Percentiles rank a stretch among this genome's conserved stretches.
Evolutionary conservation across 768 basidiomycete species (phyloP).

Genomic region (Cyclocybe cylindracea): DNA sequence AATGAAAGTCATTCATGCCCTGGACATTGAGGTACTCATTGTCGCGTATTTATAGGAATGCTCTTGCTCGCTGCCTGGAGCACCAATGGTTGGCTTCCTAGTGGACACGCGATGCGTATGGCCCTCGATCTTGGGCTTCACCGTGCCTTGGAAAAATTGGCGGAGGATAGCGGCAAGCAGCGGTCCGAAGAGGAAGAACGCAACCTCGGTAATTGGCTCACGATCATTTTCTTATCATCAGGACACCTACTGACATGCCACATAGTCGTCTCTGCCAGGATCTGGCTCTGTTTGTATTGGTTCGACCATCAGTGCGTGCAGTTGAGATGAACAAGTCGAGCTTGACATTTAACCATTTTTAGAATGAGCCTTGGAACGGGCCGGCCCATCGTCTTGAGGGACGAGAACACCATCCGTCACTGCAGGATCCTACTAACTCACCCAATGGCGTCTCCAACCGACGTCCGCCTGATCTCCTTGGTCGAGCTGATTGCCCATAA

Average conservation of each 20-base stretch:
- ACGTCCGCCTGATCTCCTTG: conserved; percentile 83
- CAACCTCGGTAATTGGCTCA: conserved; percentile 63
- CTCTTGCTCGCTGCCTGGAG: conserved; percentile 90
- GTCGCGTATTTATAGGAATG: conserved; percentile 61
- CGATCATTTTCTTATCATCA: conserved; percentile 7
- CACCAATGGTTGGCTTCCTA: conserved; percentile 93
- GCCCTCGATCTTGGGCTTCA: conserved; percentile 92
- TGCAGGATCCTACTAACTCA: conserved; percentile 82
- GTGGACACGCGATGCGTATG: conserved; percentile 96
- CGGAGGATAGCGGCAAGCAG: conserved; percentile 69
- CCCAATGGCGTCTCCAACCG: conserved; percentile 87
- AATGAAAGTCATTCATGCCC: conserved; percentile 17
- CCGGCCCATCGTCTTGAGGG: conserved; percentile 85
- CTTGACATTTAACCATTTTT: conserved; percentile 10
- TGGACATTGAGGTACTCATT: conserved; percentile 13
- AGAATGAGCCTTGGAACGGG: conserved; percentile 94
- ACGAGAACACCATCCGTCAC: conserved; percentile 84
- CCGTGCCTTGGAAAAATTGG: conserved; percentile 88
- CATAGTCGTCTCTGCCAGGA: conserved; percentile 85
- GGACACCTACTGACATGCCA: conserved; percentile 10
- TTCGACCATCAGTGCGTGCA: conserved; percentile 85
- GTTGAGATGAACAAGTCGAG: conserved; percentile 15
- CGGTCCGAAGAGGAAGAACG: conserved; percentile 82
- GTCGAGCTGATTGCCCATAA: conserved; percentile 92
- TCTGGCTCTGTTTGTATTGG: conserved; percentile 95